Conservation (phyloP, 768 basidiomycete genomes). For the Aureoboletus auriporus region DNA sequence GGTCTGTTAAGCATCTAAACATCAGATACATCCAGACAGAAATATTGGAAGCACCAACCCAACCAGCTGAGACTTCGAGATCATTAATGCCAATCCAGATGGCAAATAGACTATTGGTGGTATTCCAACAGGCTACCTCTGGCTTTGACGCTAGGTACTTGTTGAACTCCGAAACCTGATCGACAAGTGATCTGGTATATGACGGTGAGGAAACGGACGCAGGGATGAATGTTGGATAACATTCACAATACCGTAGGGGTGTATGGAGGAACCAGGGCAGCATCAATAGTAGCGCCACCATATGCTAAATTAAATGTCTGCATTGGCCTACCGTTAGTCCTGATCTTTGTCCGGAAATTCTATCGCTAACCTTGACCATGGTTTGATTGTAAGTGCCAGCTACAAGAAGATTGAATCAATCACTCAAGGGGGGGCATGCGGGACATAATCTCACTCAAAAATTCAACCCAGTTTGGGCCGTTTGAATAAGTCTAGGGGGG, state of each 20-base stretch:
- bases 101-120: constrained; percentile 54
- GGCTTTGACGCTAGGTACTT: constrained; percentile 45
- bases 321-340: neutral
- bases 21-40: neutral
- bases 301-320: constrained; percentile 66
- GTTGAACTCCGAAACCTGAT: constrained; percentile 62
- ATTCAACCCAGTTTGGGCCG: constrained; percentile 61
- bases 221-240: constrained; percentile 6
- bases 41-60: constrained; percentile 11
- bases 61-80: constrained; percentile 27
- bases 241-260: constrained; percentile 48
- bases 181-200: constrained; percentile 27
- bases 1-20: constrained; percentile 8
- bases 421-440: neutral
- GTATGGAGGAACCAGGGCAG: constrained; percentile 52
- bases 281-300: constrained; percentile 64
- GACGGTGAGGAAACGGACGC: neutral
- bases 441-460: constrained; percentile 37
- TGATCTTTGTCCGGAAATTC: neutral
- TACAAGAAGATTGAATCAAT: constrained; percentile 17
- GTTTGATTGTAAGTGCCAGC: constrained; percentile 55
- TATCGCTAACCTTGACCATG: constrained; percentile 38
- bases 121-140: constrained; percentile 50
- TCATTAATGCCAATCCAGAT: constrained; percentile 76
- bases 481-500: constrained; percentile 49